Conservation (phyloP, 148 eudicot genomes). For the Rhododendron vialii region DNA sequence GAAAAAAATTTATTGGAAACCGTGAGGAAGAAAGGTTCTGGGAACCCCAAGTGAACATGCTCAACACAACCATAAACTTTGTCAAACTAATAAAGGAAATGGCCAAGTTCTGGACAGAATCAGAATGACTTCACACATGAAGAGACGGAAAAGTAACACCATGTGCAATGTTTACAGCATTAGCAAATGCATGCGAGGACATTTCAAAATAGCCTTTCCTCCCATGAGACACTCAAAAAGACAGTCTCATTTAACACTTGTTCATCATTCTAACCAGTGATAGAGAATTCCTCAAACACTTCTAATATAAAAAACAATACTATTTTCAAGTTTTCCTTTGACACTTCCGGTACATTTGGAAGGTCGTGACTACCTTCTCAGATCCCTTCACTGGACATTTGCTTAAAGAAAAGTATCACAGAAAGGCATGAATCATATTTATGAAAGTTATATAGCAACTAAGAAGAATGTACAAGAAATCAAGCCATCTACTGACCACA, state of each 20-base stretch:
- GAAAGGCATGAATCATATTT: background rate
- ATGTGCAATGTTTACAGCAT: background rate
- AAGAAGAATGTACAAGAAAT: slow-evolving; percentile 1
- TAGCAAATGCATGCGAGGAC: background rate
- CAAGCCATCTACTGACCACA: background rate
- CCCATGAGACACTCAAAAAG: background rate
- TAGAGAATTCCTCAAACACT: background rate
- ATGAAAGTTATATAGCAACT: background rate
- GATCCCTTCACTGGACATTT: background rate
- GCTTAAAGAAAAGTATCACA: background rate
- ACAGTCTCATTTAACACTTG: background rate
- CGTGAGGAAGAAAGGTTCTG: background rate
- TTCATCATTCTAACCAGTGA: background rate
- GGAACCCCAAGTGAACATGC: background rate
- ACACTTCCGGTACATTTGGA: background rate
- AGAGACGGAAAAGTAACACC: background rate
- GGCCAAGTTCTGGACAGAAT: background rate
- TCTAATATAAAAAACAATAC: background rate
- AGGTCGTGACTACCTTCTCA: background rate
- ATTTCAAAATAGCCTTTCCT: background rate
- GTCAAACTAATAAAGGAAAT: background rate
- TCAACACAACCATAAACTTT: background rate
- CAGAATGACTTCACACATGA: background rate
- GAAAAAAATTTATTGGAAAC: background rate
- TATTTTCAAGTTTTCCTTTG: background rate